Percentiles rank a stretch among this genome's conserved stretches.
phyloP scores from a whole-genome alignment of 2,329 filamentous ascomycete genomes.

The Scedosporium apiospermum region DNA sequence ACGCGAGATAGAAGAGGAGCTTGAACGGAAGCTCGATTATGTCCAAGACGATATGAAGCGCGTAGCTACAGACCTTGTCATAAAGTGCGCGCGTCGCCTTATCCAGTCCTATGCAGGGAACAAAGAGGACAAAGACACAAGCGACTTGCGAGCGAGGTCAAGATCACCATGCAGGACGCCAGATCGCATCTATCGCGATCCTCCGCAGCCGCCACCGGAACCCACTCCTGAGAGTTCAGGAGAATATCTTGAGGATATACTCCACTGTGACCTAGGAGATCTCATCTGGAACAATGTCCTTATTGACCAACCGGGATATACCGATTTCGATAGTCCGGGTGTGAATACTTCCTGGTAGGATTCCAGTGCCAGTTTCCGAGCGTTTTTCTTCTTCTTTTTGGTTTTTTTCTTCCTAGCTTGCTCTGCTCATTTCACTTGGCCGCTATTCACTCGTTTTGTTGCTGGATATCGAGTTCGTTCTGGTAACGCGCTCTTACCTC shows the following conservation, averaged over 20 bases:
- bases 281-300: too few relatives aligned
- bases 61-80: not conserved
- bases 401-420: too few relatives aligned
- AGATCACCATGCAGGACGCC: not conserved
- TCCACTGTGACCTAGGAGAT: not conserved
- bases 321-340: too few relatives aligned
- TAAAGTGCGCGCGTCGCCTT: not conserved
- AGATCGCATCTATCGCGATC: not conserved
- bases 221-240: not conserved
- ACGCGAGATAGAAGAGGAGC: conserved; percentile 1
- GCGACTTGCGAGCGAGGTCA: not conserved
- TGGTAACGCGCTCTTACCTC: too few relatives aligned
- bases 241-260: not conserved
- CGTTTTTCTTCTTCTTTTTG: too few relatives aligned
- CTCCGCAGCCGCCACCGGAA: not conserved
- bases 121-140: not conserved
- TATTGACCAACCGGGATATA: too few relatives aligned
- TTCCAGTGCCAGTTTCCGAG: too few relatives aligned
- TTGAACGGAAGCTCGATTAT: not conserved
- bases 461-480: too few relatives aligned
- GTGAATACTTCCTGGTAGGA: too few relatives aligned
- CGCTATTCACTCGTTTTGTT: too few relatives aligned
- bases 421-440: too few relatives aligned
- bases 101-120: not conserved
- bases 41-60: not conserved